A percentile compares a stretch with the other conserved stretches of the same genome.
phyloP scores from a whole-genome alignment of 148 eudicot species.

The Cornus florida region DNA sequence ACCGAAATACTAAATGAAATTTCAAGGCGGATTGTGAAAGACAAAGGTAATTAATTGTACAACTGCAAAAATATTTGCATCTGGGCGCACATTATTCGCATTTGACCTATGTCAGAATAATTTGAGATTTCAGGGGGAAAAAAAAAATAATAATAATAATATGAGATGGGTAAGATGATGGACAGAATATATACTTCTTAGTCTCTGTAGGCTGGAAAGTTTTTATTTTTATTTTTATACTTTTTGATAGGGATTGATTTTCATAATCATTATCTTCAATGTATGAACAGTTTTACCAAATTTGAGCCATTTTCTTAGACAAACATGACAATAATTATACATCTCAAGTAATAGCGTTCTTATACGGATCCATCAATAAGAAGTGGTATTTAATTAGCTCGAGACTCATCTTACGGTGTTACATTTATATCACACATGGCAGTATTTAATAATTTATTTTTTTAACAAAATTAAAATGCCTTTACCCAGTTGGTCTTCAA shows the following conservation, averaged over 20 bases:
- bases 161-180: background rate
- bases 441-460: too few relatives aligned
- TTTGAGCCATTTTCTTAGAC: too few relatives aligned
- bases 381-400: too few relatives aligned
- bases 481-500: too few relatives aligned
- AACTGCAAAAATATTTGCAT: background rate
- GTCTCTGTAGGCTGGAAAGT: background rate
- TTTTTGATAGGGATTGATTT: background rate
- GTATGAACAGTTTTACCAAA: background rate
- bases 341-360: too few relatives aligned
- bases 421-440: too few relatives aligned
- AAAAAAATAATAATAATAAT: background rate
- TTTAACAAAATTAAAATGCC: too few relatives aligned
- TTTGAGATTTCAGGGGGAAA: too few relatives aligned
- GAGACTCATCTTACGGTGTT: too few relatives aligned
- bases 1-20: conserved; percentile 81
- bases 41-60: conserved; percentile 55
- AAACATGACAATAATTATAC: too few relatives aligned
- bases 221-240: background rate
- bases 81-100: background rate
- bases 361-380: too few relatives aligned
- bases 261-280: background rate
- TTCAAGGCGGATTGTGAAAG: conserved; percentile 74
- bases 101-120: background rate
- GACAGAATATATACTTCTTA: background rate